Evolutionary conservation across 139 green algal genomes (phyloP).

Genomic region (Ulvella scutata): DNA sequence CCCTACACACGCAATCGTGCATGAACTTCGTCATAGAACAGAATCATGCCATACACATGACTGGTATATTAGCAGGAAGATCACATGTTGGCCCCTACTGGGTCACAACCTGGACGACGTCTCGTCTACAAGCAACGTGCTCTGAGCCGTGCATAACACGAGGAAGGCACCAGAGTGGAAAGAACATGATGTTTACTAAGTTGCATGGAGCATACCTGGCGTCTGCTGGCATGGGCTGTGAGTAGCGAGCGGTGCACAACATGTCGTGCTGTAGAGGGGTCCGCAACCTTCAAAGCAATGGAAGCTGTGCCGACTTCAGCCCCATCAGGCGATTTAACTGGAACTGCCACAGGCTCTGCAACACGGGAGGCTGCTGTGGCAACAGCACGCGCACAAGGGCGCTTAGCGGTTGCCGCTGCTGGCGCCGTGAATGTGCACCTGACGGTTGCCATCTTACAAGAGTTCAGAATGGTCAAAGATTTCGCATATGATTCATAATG

Average conservation of each 20-base stretch:
- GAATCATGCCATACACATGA: neutral
- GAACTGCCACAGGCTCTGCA: conserved; percentile 30
- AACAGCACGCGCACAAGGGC: neutral
- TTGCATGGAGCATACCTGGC: conserved; percentile 36
- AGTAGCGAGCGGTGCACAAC: conserved; percentile 87
- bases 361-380: conserved; percentile 10
- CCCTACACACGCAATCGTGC: conserved; percentile 53
- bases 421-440: too few relatives aligned
- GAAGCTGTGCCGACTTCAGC: conserved; percentile 26
- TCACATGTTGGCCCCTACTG: too few relatives aligned
- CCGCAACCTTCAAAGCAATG: conserved; percentile 59
- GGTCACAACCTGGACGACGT: too few relatives aligned
- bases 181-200: neutral
- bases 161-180: neutral
- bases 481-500: too few relatives aligned
- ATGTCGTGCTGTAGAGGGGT: conserved; percentile 50
- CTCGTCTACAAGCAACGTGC: neutral
- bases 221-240: conserved; percentile 58
- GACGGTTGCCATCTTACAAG: too few relatives aligned
- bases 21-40: neutral
- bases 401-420: too few relatives aligned
- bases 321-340: conserved; percentile 49
- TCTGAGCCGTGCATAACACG: neutral
- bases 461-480: too few relatives aligned
- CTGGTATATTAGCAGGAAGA: neutral